A percentile compares a stretch with the other conserved stretches of the same genome.
phyloP scores from a whole-genome alignment of 805 yeast genomes.

The Saccharomycopsis fibuligera region DNA sequence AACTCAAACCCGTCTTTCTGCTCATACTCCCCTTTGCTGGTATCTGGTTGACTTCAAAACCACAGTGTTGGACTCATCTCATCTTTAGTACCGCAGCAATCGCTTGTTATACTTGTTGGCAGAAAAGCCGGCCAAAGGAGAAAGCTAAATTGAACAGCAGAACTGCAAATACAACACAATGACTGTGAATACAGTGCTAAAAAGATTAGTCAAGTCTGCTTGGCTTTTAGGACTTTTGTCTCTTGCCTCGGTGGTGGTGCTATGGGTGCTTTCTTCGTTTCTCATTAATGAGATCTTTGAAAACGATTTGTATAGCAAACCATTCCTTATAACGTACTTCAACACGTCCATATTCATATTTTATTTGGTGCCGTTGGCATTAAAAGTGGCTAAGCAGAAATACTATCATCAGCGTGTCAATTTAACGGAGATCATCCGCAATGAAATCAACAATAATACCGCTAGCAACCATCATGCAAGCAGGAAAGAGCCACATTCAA shows the following conservation, averaged over 20 bases:
- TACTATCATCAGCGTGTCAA: background rate
- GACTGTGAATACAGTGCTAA: too few relatives aligned
- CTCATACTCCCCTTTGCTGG: too few relatives aligned
- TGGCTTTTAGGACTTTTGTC: slow-evolving; percentile 80
- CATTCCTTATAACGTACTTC: slow-evolving; percentile 85
- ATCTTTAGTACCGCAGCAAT: too few relatives aligned
- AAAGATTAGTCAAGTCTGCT: too few relatives aligned
- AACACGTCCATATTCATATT: slow-evolving; percentile 81
- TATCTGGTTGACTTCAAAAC: too few relatives aligned
- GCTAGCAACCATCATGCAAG: background rate
- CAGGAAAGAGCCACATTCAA: too few relatives aligned
- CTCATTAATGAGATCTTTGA: slow-evolving; percentile 73
- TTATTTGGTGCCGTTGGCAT: slow-evolving; percentile 59
- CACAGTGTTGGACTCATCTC: too few relatives aligned
- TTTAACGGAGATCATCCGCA: background rate
- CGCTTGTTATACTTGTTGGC: too few relatives aligned
- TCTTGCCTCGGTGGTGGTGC: slow-evolving; percentile 66
- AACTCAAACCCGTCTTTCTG: too few relatives aligned
- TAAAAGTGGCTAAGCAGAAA: slow-evolving; percentile 24
- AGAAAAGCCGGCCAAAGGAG: too few relatives aligned
- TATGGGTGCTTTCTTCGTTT: slow-evolving; percentile 91
- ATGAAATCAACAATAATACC: background rate
- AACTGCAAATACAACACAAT: too few relatives aligned
- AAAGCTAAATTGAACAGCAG: too few relatives aligned
- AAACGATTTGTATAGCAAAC: slow-evolving; percentile 68